These are phyloP conservation scores for Tulasnella sp. DNA, from an alignment of 768 basidiomycete species.

Conservation along the genomic window DNA sequence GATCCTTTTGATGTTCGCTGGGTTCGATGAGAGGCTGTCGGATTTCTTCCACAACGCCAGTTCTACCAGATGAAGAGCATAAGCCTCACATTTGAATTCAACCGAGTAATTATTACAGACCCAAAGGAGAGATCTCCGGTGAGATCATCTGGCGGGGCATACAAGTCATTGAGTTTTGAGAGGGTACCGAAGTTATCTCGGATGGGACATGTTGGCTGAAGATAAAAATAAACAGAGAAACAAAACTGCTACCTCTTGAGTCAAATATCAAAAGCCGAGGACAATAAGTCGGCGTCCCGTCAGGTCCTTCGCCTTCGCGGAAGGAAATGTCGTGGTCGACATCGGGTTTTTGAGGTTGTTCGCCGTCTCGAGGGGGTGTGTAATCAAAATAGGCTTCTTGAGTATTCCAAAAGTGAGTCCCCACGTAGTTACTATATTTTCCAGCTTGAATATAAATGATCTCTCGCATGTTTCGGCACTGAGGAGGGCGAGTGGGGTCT, in stretches of 20 bases:
- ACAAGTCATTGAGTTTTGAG: constrained; percentile 32
- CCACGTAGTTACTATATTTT: constrained; percentile 36
- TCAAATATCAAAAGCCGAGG: constrained; percentile 35
- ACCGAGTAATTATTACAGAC: background rate
- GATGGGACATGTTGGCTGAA: background rate
- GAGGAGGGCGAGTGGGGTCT: background rate
- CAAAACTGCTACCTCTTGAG: constrained; percentile 11
- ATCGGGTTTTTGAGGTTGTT: background rate
- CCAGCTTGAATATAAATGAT: constrained; percentile 37
- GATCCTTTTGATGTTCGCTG: constrained; percentile 31
- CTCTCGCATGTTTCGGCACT: constrained; percentile 30
- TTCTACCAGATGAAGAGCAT: background rate
- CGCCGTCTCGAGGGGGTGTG: constrained; percentile 11
- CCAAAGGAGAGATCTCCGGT: background rate
- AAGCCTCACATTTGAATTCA: background rate
- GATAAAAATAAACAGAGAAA: background rate
- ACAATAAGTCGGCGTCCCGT: constrained; percentile 32
- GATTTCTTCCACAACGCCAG: background rate
- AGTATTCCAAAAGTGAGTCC: constrained; percentile 38
- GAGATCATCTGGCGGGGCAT: background rate
- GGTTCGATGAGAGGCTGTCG: constrained; percentile 25
- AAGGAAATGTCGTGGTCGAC: constrained; percentile 35
- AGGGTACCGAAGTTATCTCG: constrained; percentile 36
- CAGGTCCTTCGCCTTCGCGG: constrained; percentile 30
- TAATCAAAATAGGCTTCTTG: constrained; percentile 33